These are phyloP conservation scores for Leonotis leonurus DNA, from an alignment of 257 asterid genomes.

Conservation along the genomic window DNA sequence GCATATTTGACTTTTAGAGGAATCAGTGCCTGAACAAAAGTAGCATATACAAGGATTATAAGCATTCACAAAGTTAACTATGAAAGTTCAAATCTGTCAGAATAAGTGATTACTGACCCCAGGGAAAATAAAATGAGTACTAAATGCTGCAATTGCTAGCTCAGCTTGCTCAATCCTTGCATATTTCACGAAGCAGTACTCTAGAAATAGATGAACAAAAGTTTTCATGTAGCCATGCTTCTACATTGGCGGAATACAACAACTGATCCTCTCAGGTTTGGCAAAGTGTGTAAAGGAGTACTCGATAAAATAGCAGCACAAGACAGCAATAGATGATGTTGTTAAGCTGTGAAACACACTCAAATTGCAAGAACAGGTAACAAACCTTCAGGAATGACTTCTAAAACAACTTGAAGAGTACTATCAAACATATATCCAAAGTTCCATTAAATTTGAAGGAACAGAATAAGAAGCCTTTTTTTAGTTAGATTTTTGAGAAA, in stretches of 20 bases:
- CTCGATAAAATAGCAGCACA: neutral
- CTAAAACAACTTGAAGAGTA: neutral
- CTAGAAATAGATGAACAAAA: conserved; percentile 31
- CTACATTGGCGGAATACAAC: neutral
- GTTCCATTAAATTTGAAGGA: neutral
- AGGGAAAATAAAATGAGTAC: conserved; percentile 51
- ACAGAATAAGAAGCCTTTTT: neutral
- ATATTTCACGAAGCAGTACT: conserved; percentile 86
- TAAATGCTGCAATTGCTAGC: conserved; percentile 56
- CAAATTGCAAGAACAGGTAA: neutral
- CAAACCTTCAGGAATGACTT: neutral
- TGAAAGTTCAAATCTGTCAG: neutral
- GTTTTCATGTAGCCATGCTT: neutral
- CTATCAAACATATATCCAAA: neutral
- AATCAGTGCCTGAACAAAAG: conserved; percentile 38
- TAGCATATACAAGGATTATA: conserved; percentile 11
- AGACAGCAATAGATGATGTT: neutral
- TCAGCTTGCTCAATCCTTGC: conserved; percentile 66
- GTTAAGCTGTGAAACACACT: neutral
- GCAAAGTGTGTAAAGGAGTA: neutral
- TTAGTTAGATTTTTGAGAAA: neutral
- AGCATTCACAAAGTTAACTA: conserved; percentile 1
- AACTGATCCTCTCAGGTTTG: conserved; percentile 10
- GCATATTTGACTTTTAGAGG: conserved; percentile 75
- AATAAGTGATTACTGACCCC: conserved; percentile 58